Evolutionary conservation across 768 basidiomycete species (phyloP).

Genomic region (Chiua virens): DNA sequence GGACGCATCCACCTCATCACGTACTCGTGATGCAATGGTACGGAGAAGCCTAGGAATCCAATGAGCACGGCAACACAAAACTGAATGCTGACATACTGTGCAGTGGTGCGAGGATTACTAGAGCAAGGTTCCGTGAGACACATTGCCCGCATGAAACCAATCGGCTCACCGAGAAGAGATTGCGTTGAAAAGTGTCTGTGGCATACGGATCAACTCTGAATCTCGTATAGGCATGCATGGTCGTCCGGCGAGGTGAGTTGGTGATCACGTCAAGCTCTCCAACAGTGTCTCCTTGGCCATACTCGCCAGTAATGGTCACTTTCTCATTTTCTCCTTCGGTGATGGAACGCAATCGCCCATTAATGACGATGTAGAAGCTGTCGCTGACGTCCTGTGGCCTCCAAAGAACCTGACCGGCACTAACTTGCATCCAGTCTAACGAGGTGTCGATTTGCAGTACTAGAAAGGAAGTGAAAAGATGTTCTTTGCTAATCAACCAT

Average conservation of each 20-base stretch:
- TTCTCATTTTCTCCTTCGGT: conserved; percentile 74
- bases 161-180: conserved; percentile 74
- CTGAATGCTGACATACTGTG: conserved; percentile 52
- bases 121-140: background rate
- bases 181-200: conserved; percentile 95
- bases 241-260: conserved; percentile 79
- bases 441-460: conserved; percentile 97
- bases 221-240: conserved; percentile 98
- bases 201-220: conserved; percentile 95
- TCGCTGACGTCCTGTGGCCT: conserved; percentile 87
- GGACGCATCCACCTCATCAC: conserved; percentile 74
- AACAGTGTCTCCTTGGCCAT: conserved; percentile 95
- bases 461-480: conserved; percentile 30
- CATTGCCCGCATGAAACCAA: background rate
- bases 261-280: conserved; percentile 99
- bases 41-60: conserved; percentile 57
- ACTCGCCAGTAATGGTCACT: conserved; percentile 85
- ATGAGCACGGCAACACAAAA: background rate
- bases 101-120: conserved; percentile 83
- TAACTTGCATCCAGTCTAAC: conserved; percentile 97
- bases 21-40: conserved; percentile 90
- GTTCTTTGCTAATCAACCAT: background rate
- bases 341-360: conserved; percentile 91
- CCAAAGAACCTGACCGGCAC: conserved; percentile 94
- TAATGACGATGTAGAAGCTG: conserved; percentile 97